Percentiles rank a stretch among this genome's conserved stretches.
Conservation (phyloP, 2,329 filamentous ascomycete species). For the Claviceps digitariae region DNA sequence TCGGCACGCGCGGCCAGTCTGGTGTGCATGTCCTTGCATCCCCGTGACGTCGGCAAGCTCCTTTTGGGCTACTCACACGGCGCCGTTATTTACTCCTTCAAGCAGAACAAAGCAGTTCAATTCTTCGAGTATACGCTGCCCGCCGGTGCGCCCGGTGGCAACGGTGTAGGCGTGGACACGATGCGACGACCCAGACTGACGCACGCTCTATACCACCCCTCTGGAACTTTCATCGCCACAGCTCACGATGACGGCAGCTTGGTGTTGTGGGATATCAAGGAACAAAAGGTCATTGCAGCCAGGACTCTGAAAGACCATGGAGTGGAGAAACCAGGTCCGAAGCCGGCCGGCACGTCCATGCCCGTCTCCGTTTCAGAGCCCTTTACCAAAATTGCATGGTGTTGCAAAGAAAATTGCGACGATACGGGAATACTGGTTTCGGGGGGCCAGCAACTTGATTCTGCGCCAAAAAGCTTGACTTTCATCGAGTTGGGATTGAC, state of each 20-base stretch:
- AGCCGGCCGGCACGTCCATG: constrained; percentile 36
- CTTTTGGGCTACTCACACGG: constrained; percentile 85
- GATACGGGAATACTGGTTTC: constrained; percentile 82
- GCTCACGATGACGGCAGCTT: constrained; percentile 83
- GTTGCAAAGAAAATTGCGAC: constrained; percentile 84
- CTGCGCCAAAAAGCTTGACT: constrained; percentile 62
- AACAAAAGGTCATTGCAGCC: constrained; percentile 72
- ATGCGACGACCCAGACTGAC: constrained; percentile 60
- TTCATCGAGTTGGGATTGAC: constrained; percentile 84
- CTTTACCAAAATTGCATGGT: constrained; percentile 74
- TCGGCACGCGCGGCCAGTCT: constrained; percentile 47
- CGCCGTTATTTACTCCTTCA: constrained; percentile 85
- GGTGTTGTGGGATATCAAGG: constrained; percentile 88
- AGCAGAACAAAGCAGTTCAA: constrained; percentile 65
- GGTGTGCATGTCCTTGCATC: constrained; percentile 72
- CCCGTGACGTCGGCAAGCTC: constrained; percentile 81
- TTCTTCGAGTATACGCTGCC: constrained; percentile 78
- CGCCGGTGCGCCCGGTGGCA: constrained; percentile 71
- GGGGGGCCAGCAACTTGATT: constrained; percentile 59
- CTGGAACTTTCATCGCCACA: constrained; percentile 76
- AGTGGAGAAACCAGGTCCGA: constrained; percentile 51
- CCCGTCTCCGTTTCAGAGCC: constrained; percentile 54
- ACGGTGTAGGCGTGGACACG: constrained; percentile 46
- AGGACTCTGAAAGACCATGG: constrained; percentile 63
- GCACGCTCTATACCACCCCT: constrained; percentile 88